Evolutionary conservation across 495 filamentous ascomycete species (phyloP).

Genomic region (Aspergillus sparsus): DNA sequence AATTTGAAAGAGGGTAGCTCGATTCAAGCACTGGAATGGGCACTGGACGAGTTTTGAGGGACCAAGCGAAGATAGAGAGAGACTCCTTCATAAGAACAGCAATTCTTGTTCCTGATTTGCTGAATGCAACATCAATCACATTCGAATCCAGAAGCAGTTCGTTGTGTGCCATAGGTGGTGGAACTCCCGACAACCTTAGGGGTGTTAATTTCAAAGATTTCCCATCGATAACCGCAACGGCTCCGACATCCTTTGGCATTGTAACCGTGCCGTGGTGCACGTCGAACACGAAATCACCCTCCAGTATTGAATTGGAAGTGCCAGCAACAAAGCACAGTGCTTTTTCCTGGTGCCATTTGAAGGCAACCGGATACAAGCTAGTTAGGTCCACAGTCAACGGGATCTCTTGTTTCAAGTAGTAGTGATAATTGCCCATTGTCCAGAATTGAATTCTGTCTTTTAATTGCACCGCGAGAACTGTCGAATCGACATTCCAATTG

Average conservation of each 20-base stretch:
- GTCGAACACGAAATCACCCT: slow-evolving; percentile 68
- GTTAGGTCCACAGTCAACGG: slow-evolving; percentile 35
- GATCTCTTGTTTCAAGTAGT: slow-evolving; percentile 96
- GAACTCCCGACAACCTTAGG: slow-evolving; percentile 77
- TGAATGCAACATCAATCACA: slow-evolving; percentile 73
- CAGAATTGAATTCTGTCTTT: slow-evolving; percentile 83
- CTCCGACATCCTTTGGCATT: slow-evolving; percentile 75
- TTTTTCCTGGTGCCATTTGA: slow-evolving; percentile 85
- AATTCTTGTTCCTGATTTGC: slow-evolving; percentile 63
- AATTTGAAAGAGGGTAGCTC: slow-evolving; percentile 47
- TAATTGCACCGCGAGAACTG: slow-evolving; percentile 79
- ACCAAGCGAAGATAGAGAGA: slow-evolving; percentile 67
- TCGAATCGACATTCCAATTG: slow-evolving; percentile 89
- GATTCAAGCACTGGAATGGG: slow-evolving; percentile 47
- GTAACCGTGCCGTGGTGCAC: slow-evolving; percentile 65
- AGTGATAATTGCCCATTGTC: slow-evolving; percentile 97
- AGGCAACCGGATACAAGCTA: slow-evolving; percentile 34
- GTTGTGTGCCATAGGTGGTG: slow-evolving; percentile 87
- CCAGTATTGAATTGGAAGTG: slow-evolving; percentile 53
- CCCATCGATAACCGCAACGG: slow-evolving; percentile 87
- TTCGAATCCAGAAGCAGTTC: slow-evolving; percentile 66
- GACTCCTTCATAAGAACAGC: slow-evolving; percentile 66
- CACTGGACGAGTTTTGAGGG: slow-evolving; percentile 51
- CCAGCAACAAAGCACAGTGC: slow-evolving; percentile 63
- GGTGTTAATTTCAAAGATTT: slow-evolving; percentile 80